phyloP scores from a whole-genome alignment of 2,329 filamentous ascomycete genomes.

The Cladosporium sp. region DNA sequence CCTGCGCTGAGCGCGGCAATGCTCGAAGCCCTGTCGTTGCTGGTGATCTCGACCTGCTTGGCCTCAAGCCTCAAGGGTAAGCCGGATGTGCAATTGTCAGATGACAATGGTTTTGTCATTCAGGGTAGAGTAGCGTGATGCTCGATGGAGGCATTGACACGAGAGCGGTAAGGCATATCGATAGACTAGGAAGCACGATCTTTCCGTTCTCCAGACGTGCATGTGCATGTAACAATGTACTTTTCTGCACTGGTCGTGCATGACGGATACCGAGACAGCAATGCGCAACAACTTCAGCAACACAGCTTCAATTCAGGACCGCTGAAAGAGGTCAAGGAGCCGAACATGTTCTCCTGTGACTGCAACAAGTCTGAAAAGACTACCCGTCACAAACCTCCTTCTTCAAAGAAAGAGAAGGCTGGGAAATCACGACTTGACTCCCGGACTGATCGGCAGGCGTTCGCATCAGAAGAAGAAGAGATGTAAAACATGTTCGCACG shows the following conservation, averaged over 20 bases:
- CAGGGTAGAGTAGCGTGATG: not conserved
- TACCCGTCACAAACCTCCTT: not conserved
- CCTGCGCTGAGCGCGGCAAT: not conserved
- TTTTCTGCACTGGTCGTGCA: constrained; percentile 1
- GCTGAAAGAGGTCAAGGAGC: not conserved
- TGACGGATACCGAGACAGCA: constrained; percentile 14
- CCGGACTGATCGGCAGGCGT: not conserved
- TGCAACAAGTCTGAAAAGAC: not conserved
- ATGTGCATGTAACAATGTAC: constrained; percentile 1
- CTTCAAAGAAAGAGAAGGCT: constrained; percentile 15
- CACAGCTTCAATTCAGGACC: not conserved
- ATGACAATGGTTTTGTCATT: not conserved
- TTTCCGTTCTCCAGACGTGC: constrained; percentile 5
- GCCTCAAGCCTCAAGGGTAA: not conserved
- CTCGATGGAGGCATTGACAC: not conserved
- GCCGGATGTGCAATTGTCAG: not conserved
- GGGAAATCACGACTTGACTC: constrained; percentile 1
- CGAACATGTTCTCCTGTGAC: not conserved
- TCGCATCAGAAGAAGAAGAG: constrained; percentile 3
- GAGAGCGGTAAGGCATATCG: not conserved
- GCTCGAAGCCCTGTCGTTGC: not conserved
- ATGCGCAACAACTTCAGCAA: not conserved
- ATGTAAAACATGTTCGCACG: not conserved
- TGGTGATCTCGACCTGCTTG: not conserved
- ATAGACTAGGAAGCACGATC: not conserved